Evolutionary conservation across 2,329 filamentous ascomycete genomes (phyloP).

Genomic region (Stromatinia cepivora): DNA sequence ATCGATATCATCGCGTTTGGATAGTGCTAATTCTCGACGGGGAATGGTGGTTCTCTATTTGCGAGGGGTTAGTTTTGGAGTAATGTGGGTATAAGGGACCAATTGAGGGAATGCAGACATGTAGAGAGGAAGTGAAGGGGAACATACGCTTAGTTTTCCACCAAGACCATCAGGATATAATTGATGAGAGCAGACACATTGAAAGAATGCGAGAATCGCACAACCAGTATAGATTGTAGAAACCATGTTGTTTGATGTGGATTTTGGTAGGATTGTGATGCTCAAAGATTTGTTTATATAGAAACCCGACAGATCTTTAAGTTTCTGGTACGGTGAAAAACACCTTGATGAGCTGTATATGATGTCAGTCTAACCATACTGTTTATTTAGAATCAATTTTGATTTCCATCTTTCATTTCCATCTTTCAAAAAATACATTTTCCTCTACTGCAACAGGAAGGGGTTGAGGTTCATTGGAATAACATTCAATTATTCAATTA

Average conservation of each 20-base stretch:
- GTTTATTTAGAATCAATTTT: neutral
- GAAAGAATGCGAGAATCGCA: neutral
- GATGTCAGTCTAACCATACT: neutral
- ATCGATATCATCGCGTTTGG: conserved; percentile 31
- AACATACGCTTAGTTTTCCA: conserved; percentile 12
- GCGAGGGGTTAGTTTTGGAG: neutral
- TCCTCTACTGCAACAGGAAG: too few relatives aligned
- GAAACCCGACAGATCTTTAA: too few relatives aligned
- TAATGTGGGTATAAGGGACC: neutral
- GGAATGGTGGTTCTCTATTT: conserved; percentile 33
- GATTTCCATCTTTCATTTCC: neutral
- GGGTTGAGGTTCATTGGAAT: neutral
- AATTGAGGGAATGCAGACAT: too few relatives aligned
- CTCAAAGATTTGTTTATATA: neutral
- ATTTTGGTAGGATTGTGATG: neutral
- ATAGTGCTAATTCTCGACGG: conserved; percentile 14
- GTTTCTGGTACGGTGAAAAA: neutral
- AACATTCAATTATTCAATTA: too few relatives aligned
- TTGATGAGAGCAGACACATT: conserved; percentile 11
- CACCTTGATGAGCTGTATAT: neutral
- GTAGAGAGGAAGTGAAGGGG: neutral
- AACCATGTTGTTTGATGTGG: neutral
- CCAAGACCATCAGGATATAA: neutral
- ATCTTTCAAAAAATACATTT: neutral
- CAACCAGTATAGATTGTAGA: conserved; percentile 8